A percentile compares a stretch with the other conserved stretches of the same genome.
Evolutionary conservation across 495 filamentous ascomycete genomes (phyloP).

Genomic region (Oidiodendron maius): DNA sequence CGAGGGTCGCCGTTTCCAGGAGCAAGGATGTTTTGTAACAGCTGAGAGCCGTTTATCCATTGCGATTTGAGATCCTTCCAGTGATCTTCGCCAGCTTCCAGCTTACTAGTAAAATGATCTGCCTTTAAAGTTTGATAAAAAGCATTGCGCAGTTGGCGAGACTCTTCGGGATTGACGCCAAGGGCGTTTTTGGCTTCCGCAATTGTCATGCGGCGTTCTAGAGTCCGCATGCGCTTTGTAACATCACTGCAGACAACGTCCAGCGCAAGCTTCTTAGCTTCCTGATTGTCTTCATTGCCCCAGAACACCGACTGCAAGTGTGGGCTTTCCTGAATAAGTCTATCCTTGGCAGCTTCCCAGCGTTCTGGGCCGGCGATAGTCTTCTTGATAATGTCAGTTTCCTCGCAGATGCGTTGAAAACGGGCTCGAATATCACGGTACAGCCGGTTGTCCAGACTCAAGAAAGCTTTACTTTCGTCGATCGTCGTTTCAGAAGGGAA

Average conservation of each 20-base stretch:
- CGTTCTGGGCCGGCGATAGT: constrained; percentile 62
- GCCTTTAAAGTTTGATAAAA: constrained; percentile 63
- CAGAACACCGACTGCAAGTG: constrained; percentile 64
- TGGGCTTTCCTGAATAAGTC: constrained; percentile 56
- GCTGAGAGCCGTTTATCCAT: constrained; percentile 56
- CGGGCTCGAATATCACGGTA: constrained; percentile 60
- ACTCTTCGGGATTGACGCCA: constrained; percentile 65
- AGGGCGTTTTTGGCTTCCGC: constrained; percentile 68
- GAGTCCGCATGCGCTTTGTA: constrained; percentile 68
- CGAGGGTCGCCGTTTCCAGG: constrained; percentile 48
- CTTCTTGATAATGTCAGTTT: constrained; percentile 65
- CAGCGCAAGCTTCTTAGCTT: constrained; percentile 53
- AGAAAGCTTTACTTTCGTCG: constrained; percentile 66
- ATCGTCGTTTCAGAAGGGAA: constrained; percentile 80
- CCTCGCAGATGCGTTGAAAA: constrained; percentile 65
- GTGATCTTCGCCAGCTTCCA: constrained; percentile 63
- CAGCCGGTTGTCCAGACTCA: constrained; percentile 54
- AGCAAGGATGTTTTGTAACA: constrained; percentile 52
- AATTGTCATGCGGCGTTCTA: constrained; percentile 58
- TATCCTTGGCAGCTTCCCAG: constrained; percentile 68
- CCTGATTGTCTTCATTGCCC: constrained; percentile 42
- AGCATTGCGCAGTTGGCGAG: constrained; percentile 54
- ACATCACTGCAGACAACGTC: constrained; percentile 79
- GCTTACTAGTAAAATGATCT: constrained; percentile 68
- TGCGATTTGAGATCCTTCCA: constrained; percentile 64